These are phyloP conservation scores for Calocera cornea DNA, from an alignment of 768 basidiomycete genomes.

Conservation along the genomic window DNA sequence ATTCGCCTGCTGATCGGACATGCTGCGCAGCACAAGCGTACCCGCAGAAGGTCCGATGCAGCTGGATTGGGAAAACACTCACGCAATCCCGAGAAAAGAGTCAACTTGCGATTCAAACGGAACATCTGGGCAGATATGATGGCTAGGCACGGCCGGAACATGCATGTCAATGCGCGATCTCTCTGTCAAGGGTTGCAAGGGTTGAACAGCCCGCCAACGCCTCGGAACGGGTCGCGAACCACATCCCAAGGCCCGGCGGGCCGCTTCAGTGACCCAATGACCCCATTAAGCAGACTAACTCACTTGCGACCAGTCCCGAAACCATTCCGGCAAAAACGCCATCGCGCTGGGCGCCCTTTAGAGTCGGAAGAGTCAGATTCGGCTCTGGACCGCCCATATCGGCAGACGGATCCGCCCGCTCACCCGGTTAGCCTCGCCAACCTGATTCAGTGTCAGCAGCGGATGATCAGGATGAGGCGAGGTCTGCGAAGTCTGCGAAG, in stretches of 20 bases:
- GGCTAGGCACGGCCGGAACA: neutral
- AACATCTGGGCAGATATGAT: neutral
- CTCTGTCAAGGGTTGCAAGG: neutral
- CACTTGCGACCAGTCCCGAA: neutral
- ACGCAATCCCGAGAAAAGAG: neutral
- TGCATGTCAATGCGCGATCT: neutral
- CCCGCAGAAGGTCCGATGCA: neutral
- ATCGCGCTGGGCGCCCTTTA: neutral
- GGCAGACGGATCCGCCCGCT: neutral
- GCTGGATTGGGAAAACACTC: neutral
- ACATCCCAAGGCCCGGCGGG: neutral
- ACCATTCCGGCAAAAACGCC: neutral
- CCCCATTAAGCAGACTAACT: neutral
- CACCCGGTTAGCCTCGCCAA: neutral
- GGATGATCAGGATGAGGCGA: neutral
- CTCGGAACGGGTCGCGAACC: neutral
- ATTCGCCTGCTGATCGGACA: neutral
- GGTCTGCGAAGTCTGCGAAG: neutral
- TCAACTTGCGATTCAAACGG: constrained; percentile 2
- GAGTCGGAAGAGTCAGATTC: neutral
- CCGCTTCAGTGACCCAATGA: neutral
- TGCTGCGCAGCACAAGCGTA: neutral
- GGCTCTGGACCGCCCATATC: neutral
- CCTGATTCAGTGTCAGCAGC: neutral
- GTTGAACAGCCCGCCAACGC: neutral